A percentile compares a stretch with the other conserved stretches of the same genome.
Conservation (phyloP, 2,329 filamentous ascomycete genomes). For the Lachnellula cervina region DNA sequence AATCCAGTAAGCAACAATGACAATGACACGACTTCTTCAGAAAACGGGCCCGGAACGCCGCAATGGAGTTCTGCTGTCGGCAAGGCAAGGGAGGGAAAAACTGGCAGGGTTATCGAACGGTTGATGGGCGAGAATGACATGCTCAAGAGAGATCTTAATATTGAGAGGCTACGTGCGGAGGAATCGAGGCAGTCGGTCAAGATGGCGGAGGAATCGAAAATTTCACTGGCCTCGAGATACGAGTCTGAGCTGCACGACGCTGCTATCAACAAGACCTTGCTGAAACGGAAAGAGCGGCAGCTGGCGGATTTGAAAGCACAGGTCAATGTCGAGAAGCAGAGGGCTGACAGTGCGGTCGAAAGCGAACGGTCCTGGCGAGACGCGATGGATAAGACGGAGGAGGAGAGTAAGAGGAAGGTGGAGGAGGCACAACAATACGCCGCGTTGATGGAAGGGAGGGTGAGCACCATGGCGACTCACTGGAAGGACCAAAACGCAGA, state of each 20-base stretch:
- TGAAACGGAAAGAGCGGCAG: slow-evolving; percentile 70
- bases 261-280: slow-evolving; percentile 64
- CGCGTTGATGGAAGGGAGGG: slow-evolving; percentile 64
- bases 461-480: slow-evolving; percentile 61
- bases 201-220: slow-evolving; percentile 67
- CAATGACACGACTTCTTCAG: background rate
- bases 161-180: slow-evolving; percentile 60
- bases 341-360: slow-evolving; percentile 53
- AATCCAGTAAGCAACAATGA: slow-evolving; percentile 3
- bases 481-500: slow-evolving; percentile 63
- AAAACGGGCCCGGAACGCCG: slow-evolving; percentile 1
- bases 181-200: slow-evolving; percentile 66
- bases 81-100: slow-evolving; percentile 68
- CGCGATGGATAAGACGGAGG: slow-evolving; percentile 57
- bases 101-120: slow-evolving; percentile 73
- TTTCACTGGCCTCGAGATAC: slow-evolving; percentile 62
- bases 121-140: slow-evolving; percentile 77
- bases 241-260: slow-evolving; percentile 65
- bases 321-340: slow-evolving; percentile 59
- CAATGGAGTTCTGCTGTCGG: slow-evolving; percentile 64
- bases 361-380: slow-evolving; percentile 58
- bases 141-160: slow-evolving; percentile 66
- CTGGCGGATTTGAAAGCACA: slow-evolving; percentile 62
- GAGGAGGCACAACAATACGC: slow-evolving; percentile 62
- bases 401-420: slow-evolving; percentile 57